A percentile compares a stretch with the other conserved stretches of the same genome.
Evolutionary conservation across 140 eudicot species (phyloP).

Genomic region (Senecio squalidus): DNA sequence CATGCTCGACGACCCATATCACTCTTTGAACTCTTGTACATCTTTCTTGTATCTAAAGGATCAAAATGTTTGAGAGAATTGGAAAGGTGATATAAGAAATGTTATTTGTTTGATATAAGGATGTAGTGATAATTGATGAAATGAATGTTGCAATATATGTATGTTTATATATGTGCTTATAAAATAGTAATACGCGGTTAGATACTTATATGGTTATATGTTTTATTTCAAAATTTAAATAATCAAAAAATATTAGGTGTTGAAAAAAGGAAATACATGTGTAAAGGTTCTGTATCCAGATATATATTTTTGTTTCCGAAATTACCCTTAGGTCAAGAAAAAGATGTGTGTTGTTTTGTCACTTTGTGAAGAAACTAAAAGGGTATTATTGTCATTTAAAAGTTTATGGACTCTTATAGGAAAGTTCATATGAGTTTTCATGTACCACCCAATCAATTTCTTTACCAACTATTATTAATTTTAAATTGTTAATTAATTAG

Average conservation of each 20-base stretch:
- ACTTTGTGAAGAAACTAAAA: background rate
- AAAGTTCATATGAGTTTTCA: conserved; percentile 10
- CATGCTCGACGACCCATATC: conserved; percentile 49
- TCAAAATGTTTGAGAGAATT: conserved; percentile 7
- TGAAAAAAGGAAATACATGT: background rate
- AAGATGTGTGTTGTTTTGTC: too few relatives aligned
- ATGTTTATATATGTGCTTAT: background rate
- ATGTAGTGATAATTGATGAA: background rate
- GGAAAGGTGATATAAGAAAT: background rate
- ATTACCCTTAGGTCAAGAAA: background rate
- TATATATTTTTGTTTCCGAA: background rate
- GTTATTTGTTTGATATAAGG: background rate
- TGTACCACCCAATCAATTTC: background rate
- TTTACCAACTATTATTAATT: background rate
- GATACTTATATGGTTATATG: too few relatives aligned
- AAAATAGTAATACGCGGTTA: conserved; percentile 8
- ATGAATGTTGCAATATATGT: background rate
- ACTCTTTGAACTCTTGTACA: conserved; percentile 22
- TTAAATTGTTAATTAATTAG: too few relatives aligned
- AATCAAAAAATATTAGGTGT: background rate
- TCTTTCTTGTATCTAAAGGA: conserved; percentile 19
- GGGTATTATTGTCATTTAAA: background rate
- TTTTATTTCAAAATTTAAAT: too few relatives aligned
- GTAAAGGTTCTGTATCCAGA: conserved; percentile 10
- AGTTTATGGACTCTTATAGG: background rate